Percentiles rank a stretch among this genome's conserved stretches.
phyloP scores from a whole-genome alignment of 768 basidiomycete genomes.

The Jaapia argillacea region DNA sequence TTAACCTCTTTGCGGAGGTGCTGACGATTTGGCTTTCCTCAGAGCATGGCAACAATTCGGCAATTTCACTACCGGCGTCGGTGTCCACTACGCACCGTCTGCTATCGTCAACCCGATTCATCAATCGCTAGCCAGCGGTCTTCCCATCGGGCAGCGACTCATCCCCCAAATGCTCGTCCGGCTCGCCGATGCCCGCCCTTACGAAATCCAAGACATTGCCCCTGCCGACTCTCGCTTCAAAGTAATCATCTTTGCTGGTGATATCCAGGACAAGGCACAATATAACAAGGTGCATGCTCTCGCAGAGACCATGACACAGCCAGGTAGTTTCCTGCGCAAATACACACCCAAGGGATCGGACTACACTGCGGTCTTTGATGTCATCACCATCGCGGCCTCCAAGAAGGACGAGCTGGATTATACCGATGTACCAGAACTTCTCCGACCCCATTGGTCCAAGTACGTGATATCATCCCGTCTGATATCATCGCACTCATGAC shows the following conservation, averaged over 20 bases:
- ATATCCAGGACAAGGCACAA: constrained; percentile 21
- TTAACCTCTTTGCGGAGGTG: constrained; percentile 2
- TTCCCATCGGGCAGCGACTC: constrained; percentile 43
- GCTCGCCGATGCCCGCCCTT: constrained; percentile 38
- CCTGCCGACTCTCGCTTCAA: constrained; percentile 46
- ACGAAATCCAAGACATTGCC: constrained; percentile 44
- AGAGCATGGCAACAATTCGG: constrained; percentile 45
- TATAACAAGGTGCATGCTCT: constrained; percentile 9
- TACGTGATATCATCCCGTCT: constrained; percentile 17
- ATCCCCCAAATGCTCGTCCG: constrained; percentile 38
- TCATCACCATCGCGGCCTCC: constrained; percentile 28
- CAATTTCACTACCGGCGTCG: constrained; percentile 43
- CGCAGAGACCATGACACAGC: constrained; percentile 10
- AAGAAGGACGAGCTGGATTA: constrained; percentile 30
- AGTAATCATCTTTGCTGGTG: constrained; percentile 42
- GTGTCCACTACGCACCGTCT: constrained; percentile 41
- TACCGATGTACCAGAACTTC: constrained; percentile 33
- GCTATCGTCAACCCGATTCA: constrained; percentile 27
- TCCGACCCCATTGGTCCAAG: constrained; percentile 55
- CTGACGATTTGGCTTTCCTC: background rate
- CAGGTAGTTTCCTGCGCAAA: constrained; percentile 8
- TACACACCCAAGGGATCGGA: background rate
- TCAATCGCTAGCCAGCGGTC: constrained; percentile 27
- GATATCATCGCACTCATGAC: background rate
- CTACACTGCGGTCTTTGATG: constrained; percentile 29